Percentiles rank a stretch among this genome's conserved stretches.
These are phyloP conservation scores for Populus hybrid DNA, from an alignment of 441 rosid genomes.

Conservation along the genomic window DNA sequence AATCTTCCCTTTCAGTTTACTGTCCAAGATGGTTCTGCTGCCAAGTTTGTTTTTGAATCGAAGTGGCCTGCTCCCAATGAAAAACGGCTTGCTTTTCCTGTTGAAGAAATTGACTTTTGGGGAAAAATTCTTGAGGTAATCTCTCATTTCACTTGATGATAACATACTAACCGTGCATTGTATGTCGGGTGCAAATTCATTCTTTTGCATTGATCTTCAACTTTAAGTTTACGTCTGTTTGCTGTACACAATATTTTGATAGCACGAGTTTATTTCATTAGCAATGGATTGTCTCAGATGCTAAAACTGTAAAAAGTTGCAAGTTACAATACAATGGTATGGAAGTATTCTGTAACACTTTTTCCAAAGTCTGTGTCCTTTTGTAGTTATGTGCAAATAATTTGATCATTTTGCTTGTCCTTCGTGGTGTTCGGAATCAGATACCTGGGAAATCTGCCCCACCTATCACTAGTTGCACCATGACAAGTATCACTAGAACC, in stretches of 20 bases:
- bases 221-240: not conserved
- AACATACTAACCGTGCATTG: not conserved
- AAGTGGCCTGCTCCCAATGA: constrained; percentile 80
- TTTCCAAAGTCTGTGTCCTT: no score
- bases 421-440: no score
- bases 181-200: not conserved
- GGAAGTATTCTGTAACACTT: no score
- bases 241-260: not conserved
- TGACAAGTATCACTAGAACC: not conserved
- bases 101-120: constrained; percentile 75
- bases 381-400: no score
- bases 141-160: not conserved
- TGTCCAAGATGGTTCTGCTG: constrained; percentile 54
- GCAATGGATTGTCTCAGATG: not conserved
- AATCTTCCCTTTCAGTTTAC: constrained; percentile 71
- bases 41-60: constrained; percentile 78
- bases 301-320: not conserved
- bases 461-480: not conserved
- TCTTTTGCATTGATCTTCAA: not conserved
- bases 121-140: constrained; percentile 80
- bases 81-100: constrained; percentile 62
- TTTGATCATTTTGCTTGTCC: no score
- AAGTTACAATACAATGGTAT: not conserved
- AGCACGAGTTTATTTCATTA: not conserved
- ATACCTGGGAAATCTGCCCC: no score